Evolutionary conservation across 1,139 yeast species (phyloP).

Genomic region (Lodderomyces orthopsilosis): DNA sequence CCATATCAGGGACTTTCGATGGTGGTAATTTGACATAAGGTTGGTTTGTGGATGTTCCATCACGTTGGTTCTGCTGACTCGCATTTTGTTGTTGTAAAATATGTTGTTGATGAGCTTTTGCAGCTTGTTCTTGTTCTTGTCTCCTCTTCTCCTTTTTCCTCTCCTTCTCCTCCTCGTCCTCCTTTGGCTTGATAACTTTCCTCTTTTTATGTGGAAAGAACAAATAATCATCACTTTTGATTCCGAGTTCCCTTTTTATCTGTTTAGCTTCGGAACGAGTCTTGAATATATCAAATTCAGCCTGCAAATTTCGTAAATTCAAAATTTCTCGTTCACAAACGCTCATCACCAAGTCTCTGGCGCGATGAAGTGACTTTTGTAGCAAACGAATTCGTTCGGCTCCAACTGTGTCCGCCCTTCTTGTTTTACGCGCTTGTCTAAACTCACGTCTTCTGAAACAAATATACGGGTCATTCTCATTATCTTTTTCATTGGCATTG

Average conservation of each 20-base stretch:
- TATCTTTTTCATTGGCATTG: conserved; percentile 71
- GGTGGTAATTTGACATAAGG: conserved; percentile 87
- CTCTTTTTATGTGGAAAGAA: conserved; percentile 77
- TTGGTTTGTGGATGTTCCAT: conserved; percentile 48
- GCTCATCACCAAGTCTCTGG: conserved; percentile 64
- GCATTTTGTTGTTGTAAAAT: conserved; percentile 11
- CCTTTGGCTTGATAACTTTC: conserved; percentile 44
- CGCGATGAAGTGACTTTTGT: conserved; percentile 74
- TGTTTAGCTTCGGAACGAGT: conserved; percentile 69
- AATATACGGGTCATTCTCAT: conserved; percentile 89
- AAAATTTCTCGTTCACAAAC: conserved; percentile 75
- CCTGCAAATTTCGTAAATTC: conserved; percentile 54
- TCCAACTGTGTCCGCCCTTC: conserved; percentile 90
- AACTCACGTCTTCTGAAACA: conserved; percentile 96
- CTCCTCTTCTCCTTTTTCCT: conserved; percentile 23
- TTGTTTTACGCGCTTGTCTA: conserved; percentile 92
- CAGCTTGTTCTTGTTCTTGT: conserved; percentile 17
- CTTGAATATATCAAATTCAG: conserved; percentile 65
- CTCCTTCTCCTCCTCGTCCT: conserved; percentile 37
- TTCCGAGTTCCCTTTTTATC: conserved; percentile 70
- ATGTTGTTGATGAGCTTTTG: conserved; percentile 19
- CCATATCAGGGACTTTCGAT: conserved; percentile 91
- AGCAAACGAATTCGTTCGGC: conserved; percentile 78
- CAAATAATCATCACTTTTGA: conserved; percentile 83
- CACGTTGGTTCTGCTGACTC: conserved; percentile 22